Percentiles rank a stretch among this genome's conserved stretches.
Conservation (phyloP, 768 basidiomycete species). For the Exsudoporus frostii region DNA sequence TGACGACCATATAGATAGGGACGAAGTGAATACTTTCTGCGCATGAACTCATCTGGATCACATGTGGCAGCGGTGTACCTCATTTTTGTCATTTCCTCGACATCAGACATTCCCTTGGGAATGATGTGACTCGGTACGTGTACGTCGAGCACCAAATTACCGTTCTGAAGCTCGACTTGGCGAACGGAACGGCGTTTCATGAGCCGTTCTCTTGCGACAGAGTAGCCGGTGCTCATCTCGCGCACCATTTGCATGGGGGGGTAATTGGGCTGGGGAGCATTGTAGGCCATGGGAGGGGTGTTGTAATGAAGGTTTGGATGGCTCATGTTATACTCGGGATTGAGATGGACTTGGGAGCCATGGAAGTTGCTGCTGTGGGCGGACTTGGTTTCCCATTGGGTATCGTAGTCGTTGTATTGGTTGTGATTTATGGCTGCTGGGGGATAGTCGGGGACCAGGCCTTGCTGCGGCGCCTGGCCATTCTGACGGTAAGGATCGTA, state of each 20-base stretch:
- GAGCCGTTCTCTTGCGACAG: constrained; percentile 70
- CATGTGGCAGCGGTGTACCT: constrained; percentile 87
- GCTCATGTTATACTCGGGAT: constrained; percentile 57
- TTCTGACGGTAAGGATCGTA: constrained; percentile 48
- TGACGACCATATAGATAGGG: constrained; percentile 76
- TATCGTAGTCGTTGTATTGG: constrained; percentile 44
- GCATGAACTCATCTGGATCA: constrained; percentile 86
- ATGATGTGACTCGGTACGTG: constrained; percentile 76
- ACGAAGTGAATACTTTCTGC: constrained; percentile 70
- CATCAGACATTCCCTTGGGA: constrained; percentile 56
- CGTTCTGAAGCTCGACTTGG: constrained; percentile 75
- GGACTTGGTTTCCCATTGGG: constrained; percentile 51
- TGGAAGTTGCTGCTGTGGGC: constrained; percentile 50
- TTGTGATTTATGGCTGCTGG: constrained; percentile 28
- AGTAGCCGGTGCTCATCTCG: constrained; percentile 55
- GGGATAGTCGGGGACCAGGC: constrained; percentile 36
- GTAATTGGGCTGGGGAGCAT: constrained; percentile 45
- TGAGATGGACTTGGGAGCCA: constrained; percentile 73
- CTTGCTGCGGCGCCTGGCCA: constrained; percentile 30
- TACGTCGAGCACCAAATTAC: constrained; percentile 83
- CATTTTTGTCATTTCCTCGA: constrained; percentile 80
- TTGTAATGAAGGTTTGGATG: constrained; percentile 38
- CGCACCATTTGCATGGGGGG: constrained; percentile 56
- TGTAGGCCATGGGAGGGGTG: constrained; percentile 47
- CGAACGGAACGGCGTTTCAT: constrained; percentile 78